Evolutionary conservation across 2,329 filamentous ascomycete genomes (phyloP).

Genomic region (Colletotrichum lupini): DNA sequence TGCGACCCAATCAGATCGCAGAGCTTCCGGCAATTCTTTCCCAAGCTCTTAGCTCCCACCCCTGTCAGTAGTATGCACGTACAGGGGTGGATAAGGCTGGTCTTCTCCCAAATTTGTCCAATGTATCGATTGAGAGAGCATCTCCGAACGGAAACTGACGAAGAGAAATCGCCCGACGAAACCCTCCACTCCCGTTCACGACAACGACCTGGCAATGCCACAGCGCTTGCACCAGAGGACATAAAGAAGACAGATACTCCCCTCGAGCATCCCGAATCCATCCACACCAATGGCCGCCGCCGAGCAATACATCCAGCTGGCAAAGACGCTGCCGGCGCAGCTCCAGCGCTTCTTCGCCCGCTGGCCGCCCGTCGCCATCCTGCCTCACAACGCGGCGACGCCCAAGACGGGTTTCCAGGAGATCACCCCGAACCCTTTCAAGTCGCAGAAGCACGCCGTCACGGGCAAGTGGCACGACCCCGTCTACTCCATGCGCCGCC

Average conservation of each 20-base stretch:
- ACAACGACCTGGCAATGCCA: not conserved
- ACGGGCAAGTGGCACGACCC: slow-evolving; percentile 89
- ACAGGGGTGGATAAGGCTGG: slow-evolving; percentile 32
- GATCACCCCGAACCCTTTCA: slow-evolving; percentile 81
- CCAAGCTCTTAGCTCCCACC: not conserved
- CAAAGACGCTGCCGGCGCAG: slow-evolving; percentile 78
- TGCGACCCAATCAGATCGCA: slow-evolving; percentile 15
- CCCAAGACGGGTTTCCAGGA: slow-evolving; percentile 64
- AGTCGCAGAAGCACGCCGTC: slow-evolving; percentile 78
- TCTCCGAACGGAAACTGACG: slow-evolving; percentile 1
- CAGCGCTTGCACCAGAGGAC: not conserved
- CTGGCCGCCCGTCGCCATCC: slow-evolving; percentile 79
- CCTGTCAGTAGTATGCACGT: slow-evolving; percentile 27
- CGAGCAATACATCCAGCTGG: slow-evolving; percentile 64
- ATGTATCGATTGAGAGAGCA: slow-evolving; percentile 10
- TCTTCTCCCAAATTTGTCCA: slow-evolving; percentile 28
- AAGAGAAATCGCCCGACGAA: slow-evolving; percentile 1
- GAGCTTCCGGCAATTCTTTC: slow-evolving; percentile 22
- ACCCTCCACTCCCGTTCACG: not conserved
- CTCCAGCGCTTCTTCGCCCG: slow-evolving; percentile 89
- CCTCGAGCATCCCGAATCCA: too few relatives aligned
- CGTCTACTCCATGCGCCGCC: slow-evolving; percentile 83
- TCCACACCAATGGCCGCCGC: slow-evolving; percentile 20
- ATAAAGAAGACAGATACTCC: slow-evolving; percentile 2
- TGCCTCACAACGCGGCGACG: slow-evolving; percentile 55